These are phyloP conservation scores for Anthoceros angustus DNA, from an alignment of 225 moss, liverwort and hornwort genomes.

Conservation along the genomic window DNA sequence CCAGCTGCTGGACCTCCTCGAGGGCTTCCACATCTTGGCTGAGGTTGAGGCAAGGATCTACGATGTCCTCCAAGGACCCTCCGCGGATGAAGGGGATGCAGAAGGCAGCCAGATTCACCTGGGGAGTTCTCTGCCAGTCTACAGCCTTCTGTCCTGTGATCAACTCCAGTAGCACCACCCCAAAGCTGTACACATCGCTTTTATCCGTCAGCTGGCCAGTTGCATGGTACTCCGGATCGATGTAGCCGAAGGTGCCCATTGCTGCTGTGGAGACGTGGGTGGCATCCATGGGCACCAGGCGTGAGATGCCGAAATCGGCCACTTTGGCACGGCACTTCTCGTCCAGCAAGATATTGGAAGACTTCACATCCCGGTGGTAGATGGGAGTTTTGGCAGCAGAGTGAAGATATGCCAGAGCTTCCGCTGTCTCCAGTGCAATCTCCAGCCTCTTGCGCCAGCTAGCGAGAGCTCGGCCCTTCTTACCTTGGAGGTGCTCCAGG, in stretches of 20 bases:
- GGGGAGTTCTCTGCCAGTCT: slow-evolving; percentile 29
- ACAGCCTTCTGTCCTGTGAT: slow-evolving; percentile 21
- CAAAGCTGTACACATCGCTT: background rate
- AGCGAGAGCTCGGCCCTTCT: background rate
- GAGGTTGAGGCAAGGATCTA: slow-evolving; percentile 37
- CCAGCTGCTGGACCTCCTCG: slow-evolving; percentile 26
- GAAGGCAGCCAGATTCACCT: slow-evolving; percentile 35
- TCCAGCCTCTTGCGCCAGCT: background rate
- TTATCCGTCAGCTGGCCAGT: background rate
- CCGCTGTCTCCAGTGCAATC: background rate
- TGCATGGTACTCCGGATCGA: background rate
- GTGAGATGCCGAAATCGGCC: background rate
- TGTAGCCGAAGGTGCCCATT: background rate
- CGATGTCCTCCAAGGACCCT: slow-evolving; percentile 24
- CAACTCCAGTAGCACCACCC: background rate
- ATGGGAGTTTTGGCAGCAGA: background rate
- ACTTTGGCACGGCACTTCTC: background rate
- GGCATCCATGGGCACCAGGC: background rate
- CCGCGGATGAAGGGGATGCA: slow-evolving; percentile 22
- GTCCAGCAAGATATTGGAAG: slow-evolving; percentile 1
- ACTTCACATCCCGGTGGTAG: background rate
- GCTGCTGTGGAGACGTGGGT: background rate
- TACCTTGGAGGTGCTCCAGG: background rate
- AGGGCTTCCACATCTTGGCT: slow-evolving; percentile 11
- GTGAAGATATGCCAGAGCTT: background rate